Percentiles rank a stretch among this genome's conserved stretches.
Evolutionary conservation across 2,329 filamentous ascomycete species (phyloP).

Genomic region (Aspergillus aculeatus): DNA sequence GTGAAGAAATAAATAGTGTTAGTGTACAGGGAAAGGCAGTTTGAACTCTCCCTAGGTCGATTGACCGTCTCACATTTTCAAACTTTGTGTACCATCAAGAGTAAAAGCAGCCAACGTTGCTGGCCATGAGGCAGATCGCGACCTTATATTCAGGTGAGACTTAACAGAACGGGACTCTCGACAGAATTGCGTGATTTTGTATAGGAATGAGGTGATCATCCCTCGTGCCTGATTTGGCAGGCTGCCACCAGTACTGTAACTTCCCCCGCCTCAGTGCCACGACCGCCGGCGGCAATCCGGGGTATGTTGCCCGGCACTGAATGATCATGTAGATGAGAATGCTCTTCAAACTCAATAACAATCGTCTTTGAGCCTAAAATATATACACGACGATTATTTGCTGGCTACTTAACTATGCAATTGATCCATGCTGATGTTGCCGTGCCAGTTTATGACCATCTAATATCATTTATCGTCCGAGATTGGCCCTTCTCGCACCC

Average conservation of each 20-base stretch:
- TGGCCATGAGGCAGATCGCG: conserved; percentile 18
- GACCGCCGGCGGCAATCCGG: too few species aligned
- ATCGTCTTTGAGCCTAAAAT: too few species aligned
- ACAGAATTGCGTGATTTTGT: conserved; percentile 36
- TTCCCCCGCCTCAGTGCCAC: too few species aligned
- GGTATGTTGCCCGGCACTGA: too few species aligned
- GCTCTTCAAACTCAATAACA: too few species aligned
- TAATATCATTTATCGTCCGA: too few species aligned
- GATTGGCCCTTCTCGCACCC: too few species aligned
- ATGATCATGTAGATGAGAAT: too few species aligned
- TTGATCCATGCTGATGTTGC: too few species aligned
- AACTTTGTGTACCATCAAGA: neutral
- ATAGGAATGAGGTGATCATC: neutral
- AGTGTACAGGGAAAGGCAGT: neutral
- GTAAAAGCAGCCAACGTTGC: neutral
- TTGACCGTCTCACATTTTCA: neutral
- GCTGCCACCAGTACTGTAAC: neutral
- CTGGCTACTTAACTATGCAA: too few species aligned
- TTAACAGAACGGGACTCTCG: conserved; percentile 26
- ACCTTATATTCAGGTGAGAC: conserved; percentile 28
- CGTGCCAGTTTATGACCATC: too few species aligned
- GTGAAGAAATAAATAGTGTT: neutral
- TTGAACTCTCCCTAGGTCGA: neutral
- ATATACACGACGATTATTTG: too few species aligned
- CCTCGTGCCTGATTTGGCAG: conserved; percentile 4